A percentile compares a stretch with the other conserved stretches of the same genome.
phyloP scores from a whole-genome alignment of 208 protist species.

The Leishmania gerbilli region DNA sequence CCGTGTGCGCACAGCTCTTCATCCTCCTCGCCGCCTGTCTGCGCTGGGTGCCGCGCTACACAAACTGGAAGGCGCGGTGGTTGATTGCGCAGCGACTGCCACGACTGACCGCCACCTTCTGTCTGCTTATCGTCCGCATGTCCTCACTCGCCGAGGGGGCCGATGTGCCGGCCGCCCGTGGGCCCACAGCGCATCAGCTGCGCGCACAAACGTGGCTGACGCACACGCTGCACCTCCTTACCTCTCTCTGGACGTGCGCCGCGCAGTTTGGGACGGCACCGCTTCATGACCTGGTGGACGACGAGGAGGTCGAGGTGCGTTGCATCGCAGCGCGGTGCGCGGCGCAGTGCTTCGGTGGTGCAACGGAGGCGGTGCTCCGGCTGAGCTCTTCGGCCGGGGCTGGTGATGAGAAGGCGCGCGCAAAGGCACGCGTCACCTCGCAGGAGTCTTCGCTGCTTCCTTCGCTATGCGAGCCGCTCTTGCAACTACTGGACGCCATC shows the following conservation, averaged over 20 bases:
- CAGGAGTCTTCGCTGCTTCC: slow-evolving; percentile 1
- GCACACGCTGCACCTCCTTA: slow-evolving; percentile 34
- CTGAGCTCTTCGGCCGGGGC: slow-evolving; percentile 17
- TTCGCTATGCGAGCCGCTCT: slow-evolving; percentile 13
- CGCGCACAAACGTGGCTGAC: slow-evolving; percentile 13
- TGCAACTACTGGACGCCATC: slow-evolving; percentile 39
- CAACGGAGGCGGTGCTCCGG: slow-evolving; percentile 41
- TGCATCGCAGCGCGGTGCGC: slow-evolving; percentile 40
- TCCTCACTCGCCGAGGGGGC: slow-evolving; percentile 6
- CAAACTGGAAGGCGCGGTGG: slow-evolving; percentile 72
- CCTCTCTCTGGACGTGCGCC: slow-evolving; percentile 31
- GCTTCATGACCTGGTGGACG: slow-evolving; percentile 35
- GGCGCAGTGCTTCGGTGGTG: slow-evolving; percentile 32
- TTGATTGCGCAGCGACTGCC: slow-evolving; percentile 56
- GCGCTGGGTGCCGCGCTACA: slow-evolving; percentile 41
- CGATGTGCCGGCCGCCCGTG: not conserved
- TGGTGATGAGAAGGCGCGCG: not conserved
- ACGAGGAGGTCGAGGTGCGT: slow-evolving; percentile 77
- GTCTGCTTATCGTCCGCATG: slow-evolving; percentile 37
- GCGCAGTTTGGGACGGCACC: slow-evolving; percentile 19
- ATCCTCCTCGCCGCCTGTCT: slow-evolving; percentile 43
- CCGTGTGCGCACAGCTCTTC: slow-evolving; percentile 35
- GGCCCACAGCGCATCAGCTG: not conserved
- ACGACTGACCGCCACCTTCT: slow-evolving; percentile 40
- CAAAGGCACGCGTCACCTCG: not conserved